Conservation (phyloP, 2,329 filamentous ascomycete genomes). For the Ophiostoma perfectum region DNA sequence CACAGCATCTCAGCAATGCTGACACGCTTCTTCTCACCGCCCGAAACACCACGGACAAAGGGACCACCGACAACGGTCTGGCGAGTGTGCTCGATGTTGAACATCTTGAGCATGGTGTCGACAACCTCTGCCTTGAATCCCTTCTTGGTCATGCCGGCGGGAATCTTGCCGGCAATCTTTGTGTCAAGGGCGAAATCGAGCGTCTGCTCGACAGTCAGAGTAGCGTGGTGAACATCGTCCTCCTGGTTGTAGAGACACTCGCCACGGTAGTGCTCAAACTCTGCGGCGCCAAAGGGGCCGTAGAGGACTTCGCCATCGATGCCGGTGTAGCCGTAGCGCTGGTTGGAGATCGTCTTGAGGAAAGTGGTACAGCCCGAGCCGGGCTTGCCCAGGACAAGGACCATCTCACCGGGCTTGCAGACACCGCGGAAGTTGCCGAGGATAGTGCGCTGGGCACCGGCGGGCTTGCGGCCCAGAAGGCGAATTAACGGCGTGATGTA, state of each 20-base stretch:
- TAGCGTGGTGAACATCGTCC: slow-evolving; percentile 80
- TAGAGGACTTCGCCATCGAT: slow-evolving; percentile 68
- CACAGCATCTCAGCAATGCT: slow-evolving; percentile 81
- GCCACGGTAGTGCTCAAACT: slow-evolving; percentile 70
- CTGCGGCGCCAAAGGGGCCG: slow-evolving; percentile 64
- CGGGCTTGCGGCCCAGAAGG: slow-evolving; percentile 60
- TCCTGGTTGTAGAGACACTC: slow-evolving; percentile 84
- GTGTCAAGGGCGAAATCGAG: slow-evolving; percentile 78
- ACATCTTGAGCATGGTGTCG: slow-evolving; percentile 75
- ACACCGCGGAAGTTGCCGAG: slow-evolving; percentile 66
- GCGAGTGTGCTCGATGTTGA: slow-evolving; percentile 85
- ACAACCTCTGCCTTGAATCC: slow-evolving; percentile 70
- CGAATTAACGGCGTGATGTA: slow-evolving; percentile 59
- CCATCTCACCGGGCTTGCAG: slow-evolving; percentile 79
- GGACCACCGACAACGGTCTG: slow-evolving; percentile 80
- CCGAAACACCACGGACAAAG: slow-evolving; percentile 74
- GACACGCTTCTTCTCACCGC: slow-evolving; percentile 73
- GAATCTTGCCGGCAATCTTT: slow-evolving; percentile 76
- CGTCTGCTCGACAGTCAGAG: slow-evolving; percentile 81
- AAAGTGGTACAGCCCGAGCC: slow-evolving; percentile 68
- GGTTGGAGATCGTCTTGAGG: slow-evolving; percentile 62
- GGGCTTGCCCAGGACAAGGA: slow-evolving; percentile 72
- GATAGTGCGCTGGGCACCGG: slow-evolving; percentile 66
- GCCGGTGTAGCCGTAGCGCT: slow-evolving; percentile 52
- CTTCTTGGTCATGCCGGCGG: slow-evolving; percentile 63